Conservation (phyloP, 441 rosid species). For the Codiaeum variegatum region DNA sequence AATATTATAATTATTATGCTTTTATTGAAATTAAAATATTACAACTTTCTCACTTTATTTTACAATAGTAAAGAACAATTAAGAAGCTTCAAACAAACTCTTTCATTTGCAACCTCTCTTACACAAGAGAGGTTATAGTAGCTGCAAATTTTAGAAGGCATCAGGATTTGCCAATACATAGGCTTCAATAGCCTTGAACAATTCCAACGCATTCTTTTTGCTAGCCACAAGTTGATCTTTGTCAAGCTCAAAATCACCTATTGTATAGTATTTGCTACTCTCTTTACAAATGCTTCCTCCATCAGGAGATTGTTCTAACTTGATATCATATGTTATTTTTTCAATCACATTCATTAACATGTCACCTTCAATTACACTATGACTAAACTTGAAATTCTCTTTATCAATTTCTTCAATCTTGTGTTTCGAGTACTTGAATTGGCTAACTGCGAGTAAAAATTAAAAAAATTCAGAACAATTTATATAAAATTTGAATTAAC, state of each 20-base stretch:
- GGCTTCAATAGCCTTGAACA: constrained; percentile 16
- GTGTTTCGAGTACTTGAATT: constrained; percentile 11
- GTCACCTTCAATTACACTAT: constrained; percentile 15
- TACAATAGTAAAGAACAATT: too few relatives aligned
- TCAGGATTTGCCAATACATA: constrained; percentile 13
- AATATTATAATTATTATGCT: too few relatives aligned
- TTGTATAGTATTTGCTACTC: constrained; percentile 1
- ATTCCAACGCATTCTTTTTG: constrained; percentile 1
- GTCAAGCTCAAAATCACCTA: not conserved
- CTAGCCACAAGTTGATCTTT: constrained; percentile 13
- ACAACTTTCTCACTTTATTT: too few relatives aligned
- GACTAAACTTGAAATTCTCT: not conserved
- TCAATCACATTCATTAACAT: constrained; percentile 1
- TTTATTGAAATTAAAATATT: too few relatives aligned
- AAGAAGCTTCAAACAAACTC: too few relatives aligned
- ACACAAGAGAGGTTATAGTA: too few relatives aligned
- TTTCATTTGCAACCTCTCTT: too few relatives aligned
- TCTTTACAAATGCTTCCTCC: constrained; percentile 14
- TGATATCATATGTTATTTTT: constrained; percentile 8
- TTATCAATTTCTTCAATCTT: constrained; percentile 13
- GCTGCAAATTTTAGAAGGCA: not conserved
- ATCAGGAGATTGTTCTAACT: constrained; percentile 12
- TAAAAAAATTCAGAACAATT: too few relatives aligned
- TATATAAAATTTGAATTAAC: too few relatives aligned
- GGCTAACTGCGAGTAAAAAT: not conserved